Evolutionary conservation across 1,284 basidiomycete genomes (phyloP).

Genomic region (Ustilago esculenta): DNA sequence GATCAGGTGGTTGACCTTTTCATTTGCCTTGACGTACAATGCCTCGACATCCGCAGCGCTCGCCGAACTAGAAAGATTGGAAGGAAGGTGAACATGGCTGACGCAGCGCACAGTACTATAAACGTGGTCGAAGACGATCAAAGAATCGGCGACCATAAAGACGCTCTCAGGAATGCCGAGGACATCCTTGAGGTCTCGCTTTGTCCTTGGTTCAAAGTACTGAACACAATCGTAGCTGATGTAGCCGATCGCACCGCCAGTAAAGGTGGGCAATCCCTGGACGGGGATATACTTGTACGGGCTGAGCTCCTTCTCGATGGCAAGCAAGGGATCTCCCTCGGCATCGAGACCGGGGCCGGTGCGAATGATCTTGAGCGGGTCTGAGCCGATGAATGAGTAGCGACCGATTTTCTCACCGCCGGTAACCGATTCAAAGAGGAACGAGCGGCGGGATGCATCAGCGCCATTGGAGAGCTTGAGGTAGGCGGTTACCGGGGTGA

Average conservation of each 20-base stretch:
- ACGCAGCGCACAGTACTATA: conserved; percentile 93
- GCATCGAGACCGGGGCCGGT: conserved; percentile 85
- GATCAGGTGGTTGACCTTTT: conserved; percentile 42
- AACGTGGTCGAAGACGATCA: conserved; percentile 96
- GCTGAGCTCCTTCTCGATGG: conserved; percentile 85
- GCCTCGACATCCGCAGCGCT: conserved; percentile 69
- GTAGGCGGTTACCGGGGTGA: conserved; percentile 97
- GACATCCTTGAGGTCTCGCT: conserved; percentile 77
- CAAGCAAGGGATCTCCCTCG: conserved; percentile 85
- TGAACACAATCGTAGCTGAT: conserved; percentile 95
- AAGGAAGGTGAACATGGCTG: conserved; percentile 85
- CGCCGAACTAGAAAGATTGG: conserved; percentile 71
- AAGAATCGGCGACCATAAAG: conserved; percentile 94
- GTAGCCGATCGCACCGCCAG: conserved; percentile 97
- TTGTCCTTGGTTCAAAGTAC: conserved; percentile 79
- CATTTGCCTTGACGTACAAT: conserved; percentile 44
- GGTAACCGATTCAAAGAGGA: conserved; percentile 73
- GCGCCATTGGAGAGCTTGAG: conserved; percentile 90
- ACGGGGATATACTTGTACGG: conserved; percentile 89
- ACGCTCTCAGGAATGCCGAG: conserved; percentile 88
- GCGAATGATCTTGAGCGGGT: conserved; percentile 90
- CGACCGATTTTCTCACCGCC: conserved; percentile 90
- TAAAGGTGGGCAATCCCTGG: conserved; percentile 91
- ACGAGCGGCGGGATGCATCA: conserved; percentile 70
- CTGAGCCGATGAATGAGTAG: conserved; percentile 95